Evolutionary conservation across 2,329 filamentous ascomycete genomes (phyloP).

Genomic region (Microsporum audouinii): DNA sequence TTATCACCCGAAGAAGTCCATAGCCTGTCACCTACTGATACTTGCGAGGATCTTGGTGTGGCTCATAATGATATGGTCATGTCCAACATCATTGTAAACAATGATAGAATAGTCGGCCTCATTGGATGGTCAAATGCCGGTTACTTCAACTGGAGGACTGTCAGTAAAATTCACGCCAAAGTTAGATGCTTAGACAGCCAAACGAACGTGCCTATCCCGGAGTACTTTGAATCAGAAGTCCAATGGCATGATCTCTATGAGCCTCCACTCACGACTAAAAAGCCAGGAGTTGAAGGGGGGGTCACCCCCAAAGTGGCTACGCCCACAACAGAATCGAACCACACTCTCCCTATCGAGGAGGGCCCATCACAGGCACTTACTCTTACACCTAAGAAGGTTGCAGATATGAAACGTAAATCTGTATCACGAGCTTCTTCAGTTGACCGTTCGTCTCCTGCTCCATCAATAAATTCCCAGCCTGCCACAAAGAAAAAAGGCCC

Average conservation of each 20-base stretch:
- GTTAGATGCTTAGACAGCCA: slow-evolving; percentile 18
- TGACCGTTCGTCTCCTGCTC: slow-evolving; percentile 29
- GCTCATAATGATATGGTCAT: slow-evolving; percentile 30
- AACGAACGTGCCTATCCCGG: slow-evolving; percentile 8
- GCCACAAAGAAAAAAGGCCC: slow-evolving; percentile 10
- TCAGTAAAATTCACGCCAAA: slow-evolving; percentile 24
- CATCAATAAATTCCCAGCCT: slow-evolving; percentile 23
- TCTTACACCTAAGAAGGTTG: slow-evolving; percentile 31
- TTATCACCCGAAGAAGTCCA: slow-evolving; percentile 15
- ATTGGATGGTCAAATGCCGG: slow-evolving; percentile 31
- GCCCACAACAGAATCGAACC: not conserved
- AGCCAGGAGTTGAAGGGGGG: not conserved
- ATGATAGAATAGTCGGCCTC: slow-evolving; percentile 29
- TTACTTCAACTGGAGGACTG: slow-evolving; percentile 29
- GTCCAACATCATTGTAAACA: slow-evolving; percentile 29
- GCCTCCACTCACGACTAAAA: not conserved
- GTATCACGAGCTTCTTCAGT: slow-evolving; percentile 30
- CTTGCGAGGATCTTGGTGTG: slow-evolving; percentile 20
- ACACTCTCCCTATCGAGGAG: not conserved
- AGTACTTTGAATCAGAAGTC: slow-evolving; percentile 13
- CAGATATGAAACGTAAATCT: slow-evolving; percentile 28
- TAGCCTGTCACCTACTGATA: slow-evolving; percentile 22
- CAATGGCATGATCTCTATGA: slow-evolving; percentile 31
- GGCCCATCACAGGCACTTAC: not conserved
- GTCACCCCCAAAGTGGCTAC: not conserved